Conservation (phyloP, 2,329 filamentous ascomycete genomes). For the Hortaea sp. region DNA sequence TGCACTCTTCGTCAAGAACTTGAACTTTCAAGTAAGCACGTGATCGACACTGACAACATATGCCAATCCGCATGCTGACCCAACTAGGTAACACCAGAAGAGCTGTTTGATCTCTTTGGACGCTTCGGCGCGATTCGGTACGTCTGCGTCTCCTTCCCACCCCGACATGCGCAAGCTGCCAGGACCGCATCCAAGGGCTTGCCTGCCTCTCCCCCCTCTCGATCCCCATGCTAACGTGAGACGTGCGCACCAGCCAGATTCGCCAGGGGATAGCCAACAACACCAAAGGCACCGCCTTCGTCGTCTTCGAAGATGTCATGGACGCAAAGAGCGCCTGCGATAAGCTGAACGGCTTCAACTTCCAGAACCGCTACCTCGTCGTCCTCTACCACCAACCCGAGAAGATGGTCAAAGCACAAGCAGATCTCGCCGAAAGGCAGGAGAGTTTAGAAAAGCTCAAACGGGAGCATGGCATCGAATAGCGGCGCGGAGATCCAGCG, state of each 20-base stretch:
- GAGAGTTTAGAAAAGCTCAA: conserved; percentile 98
- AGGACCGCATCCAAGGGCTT: not conserved
- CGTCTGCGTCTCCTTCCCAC: conserved; percentile 26
- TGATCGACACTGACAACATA: no score
- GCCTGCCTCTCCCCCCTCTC: not conserved
- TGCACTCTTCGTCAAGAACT: conserved; percentile 83
- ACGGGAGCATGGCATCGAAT: conserved; percentile 96
- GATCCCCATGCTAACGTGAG: not conserved
- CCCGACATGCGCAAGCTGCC: not conserved
- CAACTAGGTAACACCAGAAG: conserved; percentile 68
- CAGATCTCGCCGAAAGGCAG: conserved; percentile 80
- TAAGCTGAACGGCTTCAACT: conserved; percentile 99
- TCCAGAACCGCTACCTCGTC: conserved; percentile 97
- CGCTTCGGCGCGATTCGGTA: conserved; percentile 95
- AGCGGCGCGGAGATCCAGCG: conserved; percentile 30
- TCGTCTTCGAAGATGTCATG: conserved; percentile 98
- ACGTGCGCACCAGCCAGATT: conserved; percentile 61
- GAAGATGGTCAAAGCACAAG: conserved; percentile 62
- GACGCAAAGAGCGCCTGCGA: conserved; percentile 98
- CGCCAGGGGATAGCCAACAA: conserved; percentile 95
- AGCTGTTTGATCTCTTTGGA: conserved; percentile 96
- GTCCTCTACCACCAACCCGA: conserved; percentile 70
- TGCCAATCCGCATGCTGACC: not conserved
- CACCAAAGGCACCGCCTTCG: conserved; percentile 96
- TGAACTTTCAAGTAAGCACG: conserved; percentile 51